phyloP scores from a whole-genome alignment of 768 basidiomycete species.

The Leucocoprinus leucothites region DNA sequence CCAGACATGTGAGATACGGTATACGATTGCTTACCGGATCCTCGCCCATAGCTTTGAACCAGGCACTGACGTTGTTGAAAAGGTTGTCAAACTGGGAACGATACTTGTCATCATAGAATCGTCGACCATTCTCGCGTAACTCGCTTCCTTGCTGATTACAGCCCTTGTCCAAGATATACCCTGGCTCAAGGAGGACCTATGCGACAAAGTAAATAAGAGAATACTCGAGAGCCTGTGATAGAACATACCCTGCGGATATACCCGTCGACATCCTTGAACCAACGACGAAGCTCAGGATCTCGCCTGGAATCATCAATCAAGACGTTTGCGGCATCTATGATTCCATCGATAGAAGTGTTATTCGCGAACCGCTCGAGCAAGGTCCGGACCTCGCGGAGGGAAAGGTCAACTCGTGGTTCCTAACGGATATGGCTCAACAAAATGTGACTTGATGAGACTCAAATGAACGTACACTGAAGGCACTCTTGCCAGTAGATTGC shows the following conservation, averaged over 20 bases:
- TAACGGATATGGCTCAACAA: constrained; percentile 15
- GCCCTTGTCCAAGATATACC: constrained; percentile 80
- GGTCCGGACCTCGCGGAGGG: constrained; percentile 65
- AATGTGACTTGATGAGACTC: constrained; percentile 9
- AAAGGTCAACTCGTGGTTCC: constrained; percentile 55
- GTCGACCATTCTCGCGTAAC: constrained; percentile 67
- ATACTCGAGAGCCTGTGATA: neutral
- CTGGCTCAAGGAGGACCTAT: constrained; percentile 72
- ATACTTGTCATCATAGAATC: constrained; percentile 70
- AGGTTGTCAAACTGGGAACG: constrained; percentile 78
- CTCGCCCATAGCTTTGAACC: constrained; percentile 82
- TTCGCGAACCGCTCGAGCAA: constrained; percentile 92
- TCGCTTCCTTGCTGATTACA: constrained; percentile 62
- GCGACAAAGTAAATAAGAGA: neutral
- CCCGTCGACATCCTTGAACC: constrained; percentile 62
- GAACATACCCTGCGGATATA: constrained; percentile 61
- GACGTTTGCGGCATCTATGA: constrained; percentile 67
- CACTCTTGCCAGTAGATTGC: constrained; percentile 17
- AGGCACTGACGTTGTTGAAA: constrained; percentile 66
- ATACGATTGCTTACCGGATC: constrained; percentile 54
- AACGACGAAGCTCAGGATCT: constrained; percentile 71
- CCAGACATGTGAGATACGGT: neutral
- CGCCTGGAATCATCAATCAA: constrained; percentile 72
- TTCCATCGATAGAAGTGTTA: constrained; percentile 56
- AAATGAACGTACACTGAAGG: constrained; percentile 22